Conservation (phyloP, 208 protist genomes). For the Leishmania guyanensis region DNA sequence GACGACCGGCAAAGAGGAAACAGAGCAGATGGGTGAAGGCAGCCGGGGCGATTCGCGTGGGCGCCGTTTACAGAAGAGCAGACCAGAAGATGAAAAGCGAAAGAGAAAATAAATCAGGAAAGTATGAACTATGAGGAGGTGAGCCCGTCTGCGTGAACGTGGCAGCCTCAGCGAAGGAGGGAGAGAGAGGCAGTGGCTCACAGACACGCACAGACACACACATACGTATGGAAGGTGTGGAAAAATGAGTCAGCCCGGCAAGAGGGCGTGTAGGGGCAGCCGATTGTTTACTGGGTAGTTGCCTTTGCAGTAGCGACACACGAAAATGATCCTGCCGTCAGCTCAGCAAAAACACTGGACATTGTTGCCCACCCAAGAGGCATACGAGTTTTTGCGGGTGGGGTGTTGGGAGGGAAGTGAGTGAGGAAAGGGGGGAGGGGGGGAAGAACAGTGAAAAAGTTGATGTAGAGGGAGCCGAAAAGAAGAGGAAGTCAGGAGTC, state of each 20-base stretch:
- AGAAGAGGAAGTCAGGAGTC: not conserved
- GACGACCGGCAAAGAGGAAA: slow-evolving; percentile 5
- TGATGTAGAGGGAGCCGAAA: no score
- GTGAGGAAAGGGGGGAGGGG: not conserved
- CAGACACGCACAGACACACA: not conserved
- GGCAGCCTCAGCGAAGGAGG: not conserved
- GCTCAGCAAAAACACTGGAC: not conserved
- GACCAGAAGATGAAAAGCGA: not conserved
- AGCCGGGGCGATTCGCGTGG: not conserved
- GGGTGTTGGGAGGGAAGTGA: not conserved
- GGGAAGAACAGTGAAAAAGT: not conserved
- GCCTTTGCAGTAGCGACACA: not conserved
- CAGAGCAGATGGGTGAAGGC: not conserved
- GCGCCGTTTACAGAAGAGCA: not conserved
- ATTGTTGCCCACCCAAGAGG: not conserved
- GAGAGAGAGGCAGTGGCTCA: not conserved
- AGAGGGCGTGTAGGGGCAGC: not conserved
- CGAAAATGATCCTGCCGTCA: not conserved
- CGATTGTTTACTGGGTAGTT: not conserved
- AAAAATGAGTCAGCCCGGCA: not conserved
- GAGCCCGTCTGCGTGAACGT: not conserved
- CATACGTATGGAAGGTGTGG: not conserved
- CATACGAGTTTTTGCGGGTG: not conserved
- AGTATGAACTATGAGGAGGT: not conserved
- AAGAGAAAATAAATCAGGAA: not conserved